Evolutionary conservation across 768 basidiomycete species (phyloP), one percentile per base, ranked within the genome.

Genomic region (Termitomyces sp.): DNA sequence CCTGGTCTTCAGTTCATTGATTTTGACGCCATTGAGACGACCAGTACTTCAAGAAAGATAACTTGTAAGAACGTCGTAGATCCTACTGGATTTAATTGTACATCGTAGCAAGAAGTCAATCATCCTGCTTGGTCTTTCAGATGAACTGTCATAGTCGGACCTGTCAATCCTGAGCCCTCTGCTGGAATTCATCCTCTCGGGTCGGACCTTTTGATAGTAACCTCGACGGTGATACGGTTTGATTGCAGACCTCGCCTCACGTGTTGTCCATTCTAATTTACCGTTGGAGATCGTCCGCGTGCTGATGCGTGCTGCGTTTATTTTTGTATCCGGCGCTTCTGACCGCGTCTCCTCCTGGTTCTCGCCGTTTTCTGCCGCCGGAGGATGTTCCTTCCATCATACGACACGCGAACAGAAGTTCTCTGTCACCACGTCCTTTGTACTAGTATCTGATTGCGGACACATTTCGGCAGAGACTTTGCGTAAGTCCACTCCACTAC

Each of bases 21-120:
- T 22, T 60, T 69, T 56, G 62, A 69, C 16, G n/a, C 58, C 1
- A 60, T 69, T 4, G 41, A 14, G 24, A 66, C 67, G 2, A 56
- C 52, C 1, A 63, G 67, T 26, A 24, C 8, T 36, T 26, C 52
- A 22, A 53, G 64, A 13, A 52, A 43, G 18, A 63, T 67, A 22
- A 59, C 43, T 7, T 69, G 68, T 46, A 62, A 58, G 26, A 56
- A 67, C 57, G 55, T 68, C 18, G 30, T 58, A 24, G 55, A 67
- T 49, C 65, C 67, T 14, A 38, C 62, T n/a, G 66, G 68, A 5
- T 66, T 69, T 26, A 61, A 64, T 43, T 69, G 67, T 60, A 66
- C 66, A 30, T 18, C 40, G n/a, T 53, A 32, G 28, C 9, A 50
- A 16, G 5, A n/a, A 18, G 28, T 28, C 46, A 30, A 32, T 20